phyloP scores from a whole-genome alignment of 2,329 filamentous ascomycete genomes.

The Colletotrichum agaves region DNA sequence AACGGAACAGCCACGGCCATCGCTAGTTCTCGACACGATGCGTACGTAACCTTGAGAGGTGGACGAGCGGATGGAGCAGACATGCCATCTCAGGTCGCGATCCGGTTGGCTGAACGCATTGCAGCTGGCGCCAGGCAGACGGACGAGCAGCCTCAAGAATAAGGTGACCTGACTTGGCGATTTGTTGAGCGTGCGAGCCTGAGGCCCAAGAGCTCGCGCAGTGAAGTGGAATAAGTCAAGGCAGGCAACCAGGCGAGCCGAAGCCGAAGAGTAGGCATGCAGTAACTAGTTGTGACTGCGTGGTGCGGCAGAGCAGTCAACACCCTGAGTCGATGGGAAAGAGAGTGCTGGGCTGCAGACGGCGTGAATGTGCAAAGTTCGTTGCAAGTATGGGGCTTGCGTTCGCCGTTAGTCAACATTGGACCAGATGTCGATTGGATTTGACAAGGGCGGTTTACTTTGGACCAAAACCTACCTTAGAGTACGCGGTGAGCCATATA shows the following conservation, averaged over 20 bases:
- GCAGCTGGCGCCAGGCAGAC: constrained; percentile 29
- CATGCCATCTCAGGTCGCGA: constrained; percentile 14
- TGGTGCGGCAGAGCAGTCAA: not conserved
- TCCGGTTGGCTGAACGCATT: constrained; percentile 26
- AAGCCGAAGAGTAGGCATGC: constrained; percentile 1
- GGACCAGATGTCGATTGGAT: constrained; percentile 28
- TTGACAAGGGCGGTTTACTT: constrained; percentile 14
- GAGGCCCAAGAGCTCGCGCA: not conserved
- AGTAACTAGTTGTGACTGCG: not conserved
- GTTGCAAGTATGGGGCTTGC: constrained; percentile 35
- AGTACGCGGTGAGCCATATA: not conserved
- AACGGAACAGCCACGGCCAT: constrained; percentile 12
- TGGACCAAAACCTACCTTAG: constrained; percentile 12
- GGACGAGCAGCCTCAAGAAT: constrained; percentile 9
- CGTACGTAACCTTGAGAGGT: constrained; percentile 24
- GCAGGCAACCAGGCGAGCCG: constrained; percentile 1
- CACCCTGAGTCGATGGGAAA: not conserved
- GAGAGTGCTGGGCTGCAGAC: constrained; percentile 25
- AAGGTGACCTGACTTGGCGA: constrained; percentile 2
- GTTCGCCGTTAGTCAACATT: constrained; percentile 35
- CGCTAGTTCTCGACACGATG: constrained; percentile 15
- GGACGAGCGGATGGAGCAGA: constrained; percentile 23
- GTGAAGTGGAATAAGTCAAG: not conserved
- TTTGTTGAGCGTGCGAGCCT: constrained; percentile 6
- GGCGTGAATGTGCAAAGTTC: constrained; percentile 28